Base-by-base conservation (phyloP, 2,329 filamentous ascomycete genomes). In the Thelonectria discophora region DNA sequence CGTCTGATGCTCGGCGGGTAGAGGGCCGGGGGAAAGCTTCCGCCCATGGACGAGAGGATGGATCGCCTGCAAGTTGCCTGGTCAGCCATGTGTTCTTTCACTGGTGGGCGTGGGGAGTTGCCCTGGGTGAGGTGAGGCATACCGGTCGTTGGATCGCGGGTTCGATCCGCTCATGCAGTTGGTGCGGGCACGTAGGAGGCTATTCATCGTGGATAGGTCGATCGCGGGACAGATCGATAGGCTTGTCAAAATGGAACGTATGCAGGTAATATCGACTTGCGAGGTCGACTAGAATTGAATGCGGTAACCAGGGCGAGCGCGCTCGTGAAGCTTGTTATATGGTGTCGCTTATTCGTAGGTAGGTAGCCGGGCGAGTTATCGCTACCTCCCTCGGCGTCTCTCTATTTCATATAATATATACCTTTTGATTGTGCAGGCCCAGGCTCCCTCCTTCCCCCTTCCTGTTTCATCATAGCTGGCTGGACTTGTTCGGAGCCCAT, bases 161-260 rank as follows among this genome's bases (percentile, higher is more conserved):
- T 24, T 53, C n/a, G 53, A 34, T 47, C 47, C 48, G 53, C 58
- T 52, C 24, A 32, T 37, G 21, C 27, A 15, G 21, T 46, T 34
- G 21, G 58, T 20, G 12, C 52, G 51, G 27, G 37, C 24, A 42
- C 53, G 58, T 20, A 43, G 20, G 18, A 56, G 6, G 34, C 48
- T 47, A 53, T 48, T 61, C 53, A 60, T 52, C 20, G 40, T 52
- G 39, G 43, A 15, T 54, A 13, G 27, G 39, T 30, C 7, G 11
- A 9, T 17, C 21, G 13, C 2, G 21, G 27, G 15, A 37, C 8
- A 47, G 21, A 2, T 6, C 24, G 24, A 37, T 50, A 27, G 24
- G 24, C 30, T 15, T 15, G 46, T 32, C 13, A 9, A 34, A 13
- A 34, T 9, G 13, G 12, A 13, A 9, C 3, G 32, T 34, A 13